phyloP scores from a whole-genome alignment of 1,284 basidiomycete species.

The Schizophyllum amplum region DNA sequence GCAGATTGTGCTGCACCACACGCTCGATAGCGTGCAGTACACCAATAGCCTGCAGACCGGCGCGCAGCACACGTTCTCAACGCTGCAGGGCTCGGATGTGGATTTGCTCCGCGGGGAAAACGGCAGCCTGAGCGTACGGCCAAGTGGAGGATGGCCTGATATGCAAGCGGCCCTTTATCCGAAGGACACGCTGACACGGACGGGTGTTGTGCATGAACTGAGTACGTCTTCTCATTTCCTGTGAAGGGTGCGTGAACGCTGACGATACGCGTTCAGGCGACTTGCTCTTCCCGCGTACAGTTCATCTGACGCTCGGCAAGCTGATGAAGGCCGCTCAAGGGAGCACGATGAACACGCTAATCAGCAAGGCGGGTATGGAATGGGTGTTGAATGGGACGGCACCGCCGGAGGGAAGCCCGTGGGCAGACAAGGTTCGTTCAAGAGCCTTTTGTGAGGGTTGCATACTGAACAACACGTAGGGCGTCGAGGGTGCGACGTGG shows the following conservation, averaged over 20 bases:
- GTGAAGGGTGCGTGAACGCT: background rate
- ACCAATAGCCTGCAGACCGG: constrained; percentile 52
- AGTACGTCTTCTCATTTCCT: constrained; percentile 13
- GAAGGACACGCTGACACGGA: constrained; percentile 71
- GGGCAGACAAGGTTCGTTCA: constrained; percentile 30
- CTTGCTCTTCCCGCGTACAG: constrained; percentile 83
- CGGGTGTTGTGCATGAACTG: constrained; percentile 88
- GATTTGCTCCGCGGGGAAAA: constrained; percentile 46
- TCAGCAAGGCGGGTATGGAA: constrained; percentile 76
- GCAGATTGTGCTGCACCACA: constrained; percentile 81
- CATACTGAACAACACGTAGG: constrained; percentile 14
- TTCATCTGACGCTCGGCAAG: constrained; percentile 83
- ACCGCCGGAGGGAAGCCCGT: constrained; percentile 57
- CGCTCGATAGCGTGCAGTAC: constrained; percentile 75
- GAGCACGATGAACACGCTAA: constrained; percentile 80
- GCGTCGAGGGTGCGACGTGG: constrained; percentile 50
- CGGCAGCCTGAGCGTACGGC: constrained; percentile 41
- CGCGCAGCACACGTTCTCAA: constrained; percentile 60
- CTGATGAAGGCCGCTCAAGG: constrained; percentile 84
- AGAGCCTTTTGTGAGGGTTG: background rate
- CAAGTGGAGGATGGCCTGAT: constrained; percentile 71
- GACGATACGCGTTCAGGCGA: constrained; percentile 32
- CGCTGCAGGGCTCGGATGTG: constrained; percentile 68
- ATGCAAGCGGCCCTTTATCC: constrained; percentile 52
- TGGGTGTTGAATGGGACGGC: constrained; percentile 86